Base-by-base conservation (phyloP, 139 green algal genomes). In the Marvania coccoides region DNA sequence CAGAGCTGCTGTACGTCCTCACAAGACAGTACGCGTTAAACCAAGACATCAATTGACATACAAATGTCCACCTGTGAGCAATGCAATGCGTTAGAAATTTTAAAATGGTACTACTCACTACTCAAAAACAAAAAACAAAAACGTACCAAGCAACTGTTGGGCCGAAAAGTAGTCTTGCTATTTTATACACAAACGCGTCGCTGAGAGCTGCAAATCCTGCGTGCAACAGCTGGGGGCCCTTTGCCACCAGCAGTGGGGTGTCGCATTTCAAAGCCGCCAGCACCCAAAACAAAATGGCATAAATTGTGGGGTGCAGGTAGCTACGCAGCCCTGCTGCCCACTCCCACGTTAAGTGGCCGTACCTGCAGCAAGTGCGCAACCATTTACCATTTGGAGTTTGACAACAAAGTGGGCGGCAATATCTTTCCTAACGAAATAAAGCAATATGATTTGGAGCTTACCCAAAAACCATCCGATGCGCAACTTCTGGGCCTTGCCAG, bases 321-420 rank as follows among this genome's bases (percentile, higher is more conserved):
- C 65, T 68, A n/a, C 79, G 74, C 14, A 85, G 31, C 3, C 75
- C 83, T 1, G 61, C 80, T 8, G 47, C 63, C 85, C 85, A 91
- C 57, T 91, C 85, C 85, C 85, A 91, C 0, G 85, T 91, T 19
- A 82, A 60, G 48, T 87, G 70, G 14, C 85, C 85, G 58, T 91
- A 90, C 19, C 78, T 85, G 63, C 26, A 63, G 6, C 5, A 31
- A 38, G 19, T 37, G 29, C 31, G 33, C 9, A 23, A 7, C 47
- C 1, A 26, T 26, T 46, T 8, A 34, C 2, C 29, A 46, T 9
- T 0, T 51, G 42, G 19, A 19, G 19, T 51, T 51, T 19, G 19
- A 51, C 19, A n/a, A n/a, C n/a, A n/a, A 64, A 47, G 13, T 5
- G 19, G 13, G 5, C 24, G 23, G 26, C 19, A 42, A 28, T 19